Conservation (phyloP, 2,329 filamentous ascomycete species). For the Lachnellula occidentalis region DNA sequence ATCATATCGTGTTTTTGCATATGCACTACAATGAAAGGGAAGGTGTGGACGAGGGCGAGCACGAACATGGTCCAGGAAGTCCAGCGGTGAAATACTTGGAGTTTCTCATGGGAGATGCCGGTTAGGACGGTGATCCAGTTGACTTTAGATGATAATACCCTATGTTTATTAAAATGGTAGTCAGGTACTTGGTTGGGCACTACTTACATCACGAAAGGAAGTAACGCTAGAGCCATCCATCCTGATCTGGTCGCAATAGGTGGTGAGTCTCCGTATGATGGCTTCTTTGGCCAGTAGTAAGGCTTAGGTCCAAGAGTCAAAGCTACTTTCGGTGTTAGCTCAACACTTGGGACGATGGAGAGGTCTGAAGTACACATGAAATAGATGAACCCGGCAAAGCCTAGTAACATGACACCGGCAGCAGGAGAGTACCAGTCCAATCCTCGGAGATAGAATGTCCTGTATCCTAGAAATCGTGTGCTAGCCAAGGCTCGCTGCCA, state of each 20-base stretch:
- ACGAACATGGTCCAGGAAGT: constrained; percentile 77
- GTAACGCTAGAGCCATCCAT: constrained; percentile 84
- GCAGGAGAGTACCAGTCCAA: constrained; percentile 12
- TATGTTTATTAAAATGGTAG: background rate
- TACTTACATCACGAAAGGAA: constrained; percentile 50
- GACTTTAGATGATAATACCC: constrained; percentile 80
- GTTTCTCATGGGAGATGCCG: constrained; percentile 80
- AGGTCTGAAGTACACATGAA: constrained; percentile 10
- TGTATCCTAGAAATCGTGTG: constrained; percentile 8
- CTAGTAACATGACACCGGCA: constrained; percentile 11
- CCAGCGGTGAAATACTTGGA: constrained; percentile 91
- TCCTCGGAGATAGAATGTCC: constrained; percentile 4
- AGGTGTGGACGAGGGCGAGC: constrained; percentile 72
- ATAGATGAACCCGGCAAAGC: constrained; percentile 7
- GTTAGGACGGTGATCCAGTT: constrained; percentile 78
- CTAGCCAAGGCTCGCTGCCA: background rate
- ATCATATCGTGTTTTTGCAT: constrained; percentile 73
- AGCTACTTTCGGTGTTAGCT: constrained; percentile 1
- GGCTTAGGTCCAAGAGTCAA: constrained; percentile 14
- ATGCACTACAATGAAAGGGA: constrained; percentile 84
- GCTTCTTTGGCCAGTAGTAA: constrained; percentile 19
- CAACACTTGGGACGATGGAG: background rate
- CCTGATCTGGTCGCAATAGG: constrained; percentile 79
- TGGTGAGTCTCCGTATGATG: constrained; percentile 58
- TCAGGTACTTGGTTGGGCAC: background rate